Evolutionary conservation across 1,139 yeast species (phyloP), one percentile per base, ranked within the genome.

Genomic region (Scheffersomyces illinoinensis): DNA sequence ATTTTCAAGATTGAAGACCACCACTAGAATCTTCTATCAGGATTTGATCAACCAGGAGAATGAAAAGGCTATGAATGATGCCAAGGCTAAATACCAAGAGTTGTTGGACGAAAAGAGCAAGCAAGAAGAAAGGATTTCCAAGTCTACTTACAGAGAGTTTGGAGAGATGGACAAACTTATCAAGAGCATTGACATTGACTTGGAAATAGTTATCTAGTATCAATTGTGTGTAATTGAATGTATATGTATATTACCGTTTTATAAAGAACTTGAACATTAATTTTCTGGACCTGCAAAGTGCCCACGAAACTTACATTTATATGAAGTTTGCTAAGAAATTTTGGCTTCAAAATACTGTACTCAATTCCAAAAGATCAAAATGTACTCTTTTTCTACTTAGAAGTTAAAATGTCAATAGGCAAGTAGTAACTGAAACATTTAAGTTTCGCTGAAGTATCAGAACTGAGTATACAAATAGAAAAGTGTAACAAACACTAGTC

Each of bases 1-100:
- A 47, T 95, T 95, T 74, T 87, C 92, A 62, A 85, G 98, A 72
- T 83, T 95, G 69, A 89, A 92, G 71, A 93, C 98, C 0, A 88
- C 87, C 61, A 91, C 98, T 0, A 85, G 91, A 69, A 88, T 92
- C 62, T 93, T 92, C 73, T 93, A 93, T 67, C 82, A 81, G 63
- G 83, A 79, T 61, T 70, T 81, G 59, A 76, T 77, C 46, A 78
- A 78, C 57, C 73, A 75, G 58, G 84, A 81, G 58, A 81, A 81
- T 65, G 81, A 78, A 62, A 77, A 75, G 70, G 85, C 85, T 1
- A 65, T 78, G 54, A 71, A 72, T 26, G 82, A 78, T 62, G 82
- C 82, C 5, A 71, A 75, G 60, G 62, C 66, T 57, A 77, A 78
- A 59, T 75, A 75, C 59, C 76, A 76, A 55, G 69, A 68, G 47